Evolutionary conservation across 768 basidiomycete species (phyloP), one percentile per base, ranked within the genome.

Genomic region (Fomitopsis serialis): DNA sequence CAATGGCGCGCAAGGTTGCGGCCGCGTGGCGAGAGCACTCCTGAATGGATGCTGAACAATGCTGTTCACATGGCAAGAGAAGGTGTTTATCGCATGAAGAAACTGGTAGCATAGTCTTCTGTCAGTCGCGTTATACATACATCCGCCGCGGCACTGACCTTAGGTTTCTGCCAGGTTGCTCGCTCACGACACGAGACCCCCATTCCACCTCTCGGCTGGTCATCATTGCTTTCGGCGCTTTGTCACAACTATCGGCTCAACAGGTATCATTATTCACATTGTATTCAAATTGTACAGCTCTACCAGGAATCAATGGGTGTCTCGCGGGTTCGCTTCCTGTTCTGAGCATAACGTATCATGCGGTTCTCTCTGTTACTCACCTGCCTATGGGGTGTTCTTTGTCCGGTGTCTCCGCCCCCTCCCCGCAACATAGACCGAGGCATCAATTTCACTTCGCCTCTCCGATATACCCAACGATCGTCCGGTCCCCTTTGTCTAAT

Each of bases 31-130:
- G 61, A 62, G 32, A 42, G 53, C 0, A 29, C 44, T 0, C 47
- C 53, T 6, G 58, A 54, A 11, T 53, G 59, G 2, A 34, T 62
- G 1, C 29, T 62, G 1, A 58, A 60, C 48, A 56, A 57, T 43
- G 54, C 58, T 15, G 59, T 62, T 19, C 54, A 58, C 2, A 52
- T 50, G n/a, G 61, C 61, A 2, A 45, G 55, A 13, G 61, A 58
- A 44, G 53, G 58, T 1, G 23, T 61, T 11, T 42, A 37, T 22
- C 42, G 53, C 4, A 17, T 59, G 5, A 58, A 53, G 44, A 45
- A 42, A 2, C 32, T 56, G n/a, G 55, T 53, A 5, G 17, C 44
- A 45, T 27, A 13, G 22, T 23, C 44, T 10, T 25, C 44, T 4
- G 21, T 13, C 5, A 23, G 10, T 17, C 17, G 25, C 5, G 11